phyloP scores from a whole-genome alignment of 1,284 basidiomycete species.

The Malassezia restricta region DNA sequence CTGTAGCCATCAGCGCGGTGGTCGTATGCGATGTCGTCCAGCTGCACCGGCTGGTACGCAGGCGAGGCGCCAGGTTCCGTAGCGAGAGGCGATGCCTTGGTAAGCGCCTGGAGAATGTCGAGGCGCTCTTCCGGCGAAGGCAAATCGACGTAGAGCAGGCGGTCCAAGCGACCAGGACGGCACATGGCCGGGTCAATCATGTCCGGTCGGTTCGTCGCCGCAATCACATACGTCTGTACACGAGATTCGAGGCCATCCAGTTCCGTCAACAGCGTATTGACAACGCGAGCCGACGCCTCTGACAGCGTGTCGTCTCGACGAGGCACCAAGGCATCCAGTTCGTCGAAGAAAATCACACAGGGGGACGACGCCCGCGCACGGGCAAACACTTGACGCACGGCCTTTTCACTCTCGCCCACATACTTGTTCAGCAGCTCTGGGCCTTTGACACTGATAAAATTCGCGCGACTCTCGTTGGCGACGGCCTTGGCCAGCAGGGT shows the following conservation, averaged over 20 bases:
- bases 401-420: slow-evolving; percentile 90
- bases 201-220: slow-evolving; percentile 93
- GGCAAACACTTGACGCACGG: slow-evolving; percentile 83
- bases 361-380: slow-evolving; percentile 74
- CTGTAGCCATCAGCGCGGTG: slow-evolving; percentile 33
- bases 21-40: slow-evolving; percentile 27
- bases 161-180: slow-evolving; percentile 86
- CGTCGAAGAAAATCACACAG: slow-evolving; percentile 89
- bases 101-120: slow-evolving; percentile 59
- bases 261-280: slow-evolving; percentile 92
- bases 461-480: slow-evolving; percentile 82
- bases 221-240: slow-evolving; percentile 81
- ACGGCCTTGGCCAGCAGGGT: slow-evolving; percentile 91
- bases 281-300: slow-evolving; percentile 88
- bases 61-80: slow-evolving; percentile 48
- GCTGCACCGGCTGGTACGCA: slow-evolving; percentile 26
- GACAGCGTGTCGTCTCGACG: slow-evolving; percentile 78
- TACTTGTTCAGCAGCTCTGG: slow-evolving; percentile 94
- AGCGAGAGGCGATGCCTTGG: slow-evolving; percentile 61
- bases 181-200: slow-evolving; percentile 99
- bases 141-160: slow-evolving; percentile 88
- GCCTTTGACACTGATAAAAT: slow-evolving; percentile 94
- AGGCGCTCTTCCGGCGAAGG: slow-evolving; percentile 64
- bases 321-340: slow-evolving; percentile 89
- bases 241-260: slow-evolving; percentile 83